Evolutionary conservation across 1,139 yeast genomes (phyloP).

Genomic region (Candida pseudoviswanathii): DNA sequence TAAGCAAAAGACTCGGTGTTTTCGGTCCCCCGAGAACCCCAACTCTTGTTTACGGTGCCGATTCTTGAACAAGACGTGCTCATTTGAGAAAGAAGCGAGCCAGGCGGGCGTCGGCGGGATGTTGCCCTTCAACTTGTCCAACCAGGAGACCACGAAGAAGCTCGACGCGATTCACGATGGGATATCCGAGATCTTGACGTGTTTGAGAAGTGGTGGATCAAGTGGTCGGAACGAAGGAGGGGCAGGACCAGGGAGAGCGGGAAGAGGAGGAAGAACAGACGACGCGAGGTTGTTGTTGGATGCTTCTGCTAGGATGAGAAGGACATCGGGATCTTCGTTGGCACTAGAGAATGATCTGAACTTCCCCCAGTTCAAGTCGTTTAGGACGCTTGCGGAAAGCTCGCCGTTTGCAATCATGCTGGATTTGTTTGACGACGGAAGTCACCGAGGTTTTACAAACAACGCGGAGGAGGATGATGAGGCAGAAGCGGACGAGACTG

Average conservation of each 20-base stretch:
- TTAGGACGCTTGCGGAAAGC: constrained; percentile 36
- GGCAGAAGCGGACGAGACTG: background rate
- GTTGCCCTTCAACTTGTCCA: constrained; percentile 4
- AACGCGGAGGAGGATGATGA: constrained; percentile 9
- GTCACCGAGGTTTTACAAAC: constrained; percentile 21
- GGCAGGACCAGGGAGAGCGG: no score
- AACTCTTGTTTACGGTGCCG: constrained; percentile 58
- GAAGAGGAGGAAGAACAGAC: no score
- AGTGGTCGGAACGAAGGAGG: no score
- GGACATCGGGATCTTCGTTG: constrained; percentile 9
- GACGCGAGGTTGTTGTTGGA: constrained; percentile 31
- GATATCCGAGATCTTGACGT: constrained; percentile 31
- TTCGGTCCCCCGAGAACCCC: constrained; percentile 47
- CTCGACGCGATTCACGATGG: constrained; percentile 35
- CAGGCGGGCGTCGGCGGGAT: constrained; percentile 2
- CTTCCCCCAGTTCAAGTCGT: constrained; percentile 33
- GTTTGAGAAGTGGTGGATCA: constrained; percentile 27
- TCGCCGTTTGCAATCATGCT: constrained; percentile 54
- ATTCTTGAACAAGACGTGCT: constrained; percentile 52
- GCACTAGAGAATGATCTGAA: constrained; percentile 13
- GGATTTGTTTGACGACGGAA: constrained; percentile 23
- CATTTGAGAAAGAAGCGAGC: constrained; percentile 37
- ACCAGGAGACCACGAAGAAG: constrained; percentile 12
- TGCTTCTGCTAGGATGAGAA: constrained; percentile 30
- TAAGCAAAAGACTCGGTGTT: constrained; percentile 64